Conservation (phyloP, 2,329 filamentous ascomycete genomes). For the Rhynchosporium secalis region DNA sequence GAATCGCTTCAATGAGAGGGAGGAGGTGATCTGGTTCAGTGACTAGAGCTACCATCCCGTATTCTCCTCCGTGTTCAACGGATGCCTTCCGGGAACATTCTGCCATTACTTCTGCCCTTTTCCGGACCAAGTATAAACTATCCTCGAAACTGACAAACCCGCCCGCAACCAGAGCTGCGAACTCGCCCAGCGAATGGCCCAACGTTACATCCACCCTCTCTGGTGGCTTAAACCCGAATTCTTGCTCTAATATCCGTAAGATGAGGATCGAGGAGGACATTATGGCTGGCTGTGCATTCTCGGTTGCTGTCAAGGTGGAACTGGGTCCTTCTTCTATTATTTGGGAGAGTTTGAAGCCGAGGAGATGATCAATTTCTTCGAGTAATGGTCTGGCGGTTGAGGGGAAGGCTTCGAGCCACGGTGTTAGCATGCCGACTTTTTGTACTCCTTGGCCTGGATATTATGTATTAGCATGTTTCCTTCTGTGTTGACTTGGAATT, state of each 20-base stretch:
- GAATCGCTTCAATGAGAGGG: conserved; percentile 69
- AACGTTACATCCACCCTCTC: conserved; percentile 78
- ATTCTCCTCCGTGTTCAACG: conserved; percentile 71
- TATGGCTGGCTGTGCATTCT: conserved; percentile 91
- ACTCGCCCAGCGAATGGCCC: conserved; percentile 91
- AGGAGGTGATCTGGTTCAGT: conserved; percentile 78
- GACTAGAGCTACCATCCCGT: conserved; percentile 92
- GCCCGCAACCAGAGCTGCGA: conserved; percentile 83
- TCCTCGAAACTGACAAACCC: conserved; percentile 78
- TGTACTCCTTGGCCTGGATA: conserved; percentile 79
- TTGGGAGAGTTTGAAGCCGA: conserved; percentile 72
- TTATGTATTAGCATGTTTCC: conserved; percentile 17
- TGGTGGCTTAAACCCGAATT: conserved; percentile 74
- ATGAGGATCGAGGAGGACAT: conserved; percentile 94
- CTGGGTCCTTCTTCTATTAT: conserved; percentile 81
- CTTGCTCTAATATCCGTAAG: conserved; percentile 78
- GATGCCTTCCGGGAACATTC: conserved; percentile 68
- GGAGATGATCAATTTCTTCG: conserved; percentile 78
- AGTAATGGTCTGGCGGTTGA: conserved; percentile 72
- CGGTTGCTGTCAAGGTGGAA: conserved; percentile 73
- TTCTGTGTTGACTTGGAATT: conserved; percentile 3
- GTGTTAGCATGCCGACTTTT: conserved; percentile 80
- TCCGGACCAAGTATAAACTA: conserved; percentile 73
- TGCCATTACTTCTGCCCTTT: conserved; percentile 80
- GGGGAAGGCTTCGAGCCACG: conserved; percentile 87